Evolutionary conservation across 148 eudicot species (phyloP).

Genomic region (Camellia sinensis): DNA sequence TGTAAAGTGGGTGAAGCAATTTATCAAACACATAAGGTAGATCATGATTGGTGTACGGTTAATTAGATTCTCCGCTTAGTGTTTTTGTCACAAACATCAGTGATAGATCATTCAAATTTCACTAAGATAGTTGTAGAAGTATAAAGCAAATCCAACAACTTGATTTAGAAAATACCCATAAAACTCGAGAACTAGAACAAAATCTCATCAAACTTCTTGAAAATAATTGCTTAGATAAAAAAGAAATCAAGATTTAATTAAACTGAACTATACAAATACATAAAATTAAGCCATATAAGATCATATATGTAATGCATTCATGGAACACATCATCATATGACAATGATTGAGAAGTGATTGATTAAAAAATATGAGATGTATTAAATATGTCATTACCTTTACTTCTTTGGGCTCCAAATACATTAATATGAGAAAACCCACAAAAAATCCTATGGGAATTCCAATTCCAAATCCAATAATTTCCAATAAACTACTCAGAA

Average conservation of each 20-base stretch:
- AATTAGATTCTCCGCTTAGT: not conserved
- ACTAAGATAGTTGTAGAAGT: not conserved
- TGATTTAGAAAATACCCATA: too few species aligned
- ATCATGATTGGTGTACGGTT: not conserved
- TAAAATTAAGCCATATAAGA: not conserved
- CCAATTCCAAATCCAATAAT: slow-evolving; percentile 43
- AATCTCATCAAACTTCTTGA: too few species aligned
- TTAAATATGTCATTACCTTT: slow-evolving; percentile 19
- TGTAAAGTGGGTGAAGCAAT: not conserved
- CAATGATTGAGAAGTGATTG: not conserved
- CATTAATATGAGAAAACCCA: slow-evolving; percentile 36
- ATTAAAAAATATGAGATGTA: not conserved
- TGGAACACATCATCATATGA: not conserved
- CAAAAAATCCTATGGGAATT: slow-evolving; percentile 36
- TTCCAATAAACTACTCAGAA: slow-evolving; percentile 29
- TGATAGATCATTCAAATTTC: not conserved
- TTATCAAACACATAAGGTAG: not conserved
- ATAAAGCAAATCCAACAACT: not conserved
- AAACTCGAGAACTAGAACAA: too few species aligned
- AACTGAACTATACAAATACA: not conserved
- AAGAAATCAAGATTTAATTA: too few species aligned
- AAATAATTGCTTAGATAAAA: too few species aligned
- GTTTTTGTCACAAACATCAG: not conserved
- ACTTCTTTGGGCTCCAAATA: slow-evolving; percentile 27
- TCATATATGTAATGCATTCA: not conserved